Conservation (phyloP, 176 grass and related monocot species). For the Zea luxurians region DNA sequence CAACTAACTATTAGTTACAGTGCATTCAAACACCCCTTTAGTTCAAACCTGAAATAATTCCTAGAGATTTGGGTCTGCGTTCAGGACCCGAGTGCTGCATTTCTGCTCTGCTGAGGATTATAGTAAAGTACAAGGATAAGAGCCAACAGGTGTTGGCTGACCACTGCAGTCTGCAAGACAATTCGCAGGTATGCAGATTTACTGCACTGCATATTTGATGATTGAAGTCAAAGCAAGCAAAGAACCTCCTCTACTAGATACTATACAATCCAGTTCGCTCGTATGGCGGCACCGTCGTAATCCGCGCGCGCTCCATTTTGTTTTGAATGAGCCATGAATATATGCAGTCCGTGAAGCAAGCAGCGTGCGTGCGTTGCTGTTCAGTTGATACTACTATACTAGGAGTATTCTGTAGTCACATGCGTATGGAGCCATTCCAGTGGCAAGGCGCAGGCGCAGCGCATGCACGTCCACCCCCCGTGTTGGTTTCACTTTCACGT, state of each 20-base stretch:
- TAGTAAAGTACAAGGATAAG: not conserved
- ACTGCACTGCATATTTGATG: not conserved
- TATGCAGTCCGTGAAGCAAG: not conserved
- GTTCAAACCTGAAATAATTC: not conserved
- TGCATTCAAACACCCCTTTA: too few relatives aligned
- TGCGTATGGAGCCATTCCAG: not conserved
- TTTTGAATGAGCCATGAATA: not conserved
- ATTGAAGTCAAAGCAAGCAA: not conserved
- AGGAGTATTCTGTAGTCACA: not conserved
- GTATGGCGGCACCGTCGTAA: not conserved
- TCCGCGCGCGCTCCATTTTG: not conserved
- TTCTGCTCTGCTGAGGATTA: too few relatives aligned
- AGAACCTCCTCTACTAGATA: not conserved
- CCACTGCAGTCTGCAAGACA: constrained; percentile 2
- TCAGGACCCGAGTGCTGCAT: not conserved
- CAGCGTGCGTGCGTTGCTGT: not conserved
- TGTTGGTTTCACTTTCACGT: not conserved
- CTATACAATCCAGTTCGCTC: not conserved
- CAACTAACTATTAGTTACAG: too few relatives aligned
- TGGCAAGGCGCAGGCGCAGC: not conserved
- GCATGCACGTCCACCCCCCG: too few relatives aligned
- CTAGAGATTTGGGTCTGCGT: not conserved
- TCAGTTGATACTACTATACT: not conserved
- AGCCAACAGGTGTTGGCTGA: not conserved
- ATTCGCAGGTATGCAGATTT: not conserved